Evolutionary conservation across 176 grass and related monocot species (phyloP).

Genomic region (Musa schizocarpa): DNA sequence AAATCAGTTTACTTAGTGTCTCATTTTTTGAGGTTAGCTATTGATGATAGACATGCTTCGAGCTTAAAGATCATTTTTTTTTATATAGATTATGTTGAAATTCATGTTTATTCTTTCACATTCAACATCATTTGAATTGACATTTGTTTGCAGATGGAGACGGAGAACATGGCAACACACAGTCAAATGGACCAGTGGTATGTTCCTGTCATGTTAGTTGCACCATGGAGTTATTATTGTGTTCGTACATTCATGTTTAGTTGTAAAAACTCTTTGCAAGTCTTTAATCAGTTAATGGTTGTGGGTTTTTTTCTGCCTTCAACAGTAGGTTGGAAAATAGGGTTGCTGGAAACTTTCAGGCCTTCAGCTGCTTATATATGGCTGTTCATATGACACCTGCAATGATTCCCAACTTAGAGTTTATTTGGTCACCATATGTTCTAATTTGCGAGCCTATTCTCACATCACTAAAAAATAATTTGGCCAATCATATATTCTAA

Average conservation of each 20-base stretch:
- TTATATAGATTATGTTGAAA: neutral
- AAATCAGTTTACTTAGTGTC: too few relatives aligned
- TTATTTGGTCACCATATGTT: neutral
- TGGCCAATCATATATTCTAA: too few relatives aligned
- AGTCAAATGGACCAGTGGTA: conserved; percentile 13
- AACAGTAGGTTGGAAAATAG: neutral
- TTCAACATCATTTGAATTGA: neutral
- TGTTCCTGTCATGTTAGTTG: neutral
- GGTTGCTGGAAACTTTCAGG: neutral
- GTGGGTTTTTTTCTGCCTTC: neutral
- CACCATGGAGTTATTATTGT: neutral
- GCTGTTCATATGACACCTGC: neutral
- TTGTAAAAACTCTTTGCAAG: neutral
- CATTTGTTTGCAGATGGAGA: conserved; percentile 17
- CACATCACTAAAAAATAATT: neutral
- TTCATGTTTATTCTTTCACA: neutral
- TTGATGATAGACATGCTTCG: neutral
- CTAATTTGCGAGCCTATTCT: neutral
- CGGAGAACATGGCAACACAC: conserved; percentile 14
- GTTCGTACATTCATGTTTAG: neutral
- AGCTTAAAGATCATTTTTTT: neutral
- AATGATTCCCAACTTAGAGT: neutral
- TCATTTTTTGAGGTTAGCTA: neutral
- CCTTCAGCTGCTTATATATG: neutral
- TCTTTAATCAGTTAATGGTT: neutral